Evolutionary conservation across 2,329 filamentous ascomycete species (phyloP).

Genomic region (Pseudonectria foliicola): DNA sequence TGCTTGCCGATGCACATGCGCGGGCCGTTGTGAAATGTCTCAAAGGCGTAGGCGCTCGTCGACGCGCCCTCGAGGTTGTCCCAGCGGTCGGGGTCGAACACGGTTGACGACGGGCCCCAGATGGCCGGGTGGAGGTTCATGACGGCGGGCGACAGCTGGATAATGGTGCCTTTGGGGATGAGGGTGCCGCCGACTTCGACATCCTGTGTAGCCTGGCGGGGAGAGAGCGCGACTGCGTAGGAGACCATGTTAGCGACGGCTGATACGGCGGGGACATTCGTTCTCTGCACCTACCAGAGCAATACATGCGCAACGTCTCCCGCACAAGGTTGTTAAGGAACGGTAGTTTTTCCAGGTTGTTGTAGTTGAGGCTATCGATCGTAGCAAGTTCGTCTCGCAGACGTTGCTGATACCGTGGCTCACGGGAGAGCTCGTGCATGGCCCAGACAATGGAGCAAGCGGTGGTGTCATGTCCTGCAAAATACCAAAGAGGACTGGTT

Average conservation of each 20-base stretch:
- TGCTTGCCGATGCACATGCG: conserved; percentile 32
- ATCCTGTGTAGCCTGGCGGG: conserved; percentile 27
- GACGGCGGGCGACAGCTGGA: conserved; percentile 31
- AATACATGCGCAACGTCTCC: conserved; percentile 36
- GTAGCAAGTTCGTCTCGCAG: conserved; percentile 31
- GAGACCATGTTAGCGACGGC: conserved; percentile 1
- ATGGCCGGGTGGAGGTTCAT: conserved; percentile 28
- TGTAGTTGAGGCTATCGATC: conserved; percentile 7
- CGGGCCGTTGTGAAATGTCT: conserved; percentile 31
- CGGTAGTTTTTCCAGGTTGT: conserved; percentile 26
- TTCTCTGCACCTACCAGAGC: conserved; percentile 22
- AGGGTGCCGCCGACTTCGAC: conserved; percentile 27
- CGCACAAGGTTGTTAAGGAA: conserved; percentile 35
- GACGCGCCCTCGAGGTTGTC: conserved; percentile 16
- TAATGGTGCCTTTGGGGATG: conserved; percentile 32
- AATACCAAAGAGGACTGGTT: too few species aligned
- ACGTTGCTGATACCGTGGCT: conserved; percentile 29
- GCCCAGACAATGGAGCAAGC: conserved; percentile 37
- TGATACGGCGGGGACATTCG: neutral
- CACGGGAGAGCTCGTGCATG: conserved; percentile 30
- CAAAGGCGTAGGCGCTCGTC: conserved; percentile 25
- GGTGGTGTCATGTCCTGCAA: conserved; percentile 36
- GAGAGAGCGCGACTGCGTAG: conserved; percentile 24
- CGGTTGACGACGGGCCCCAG: conserved; percentile 30
- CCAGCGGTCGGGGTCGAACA: conserved; percentile 34